phyloP scores from a whole-genome alignment of 768 basidiomycete genomes.

The Phylloporus arenicola region DNA sequence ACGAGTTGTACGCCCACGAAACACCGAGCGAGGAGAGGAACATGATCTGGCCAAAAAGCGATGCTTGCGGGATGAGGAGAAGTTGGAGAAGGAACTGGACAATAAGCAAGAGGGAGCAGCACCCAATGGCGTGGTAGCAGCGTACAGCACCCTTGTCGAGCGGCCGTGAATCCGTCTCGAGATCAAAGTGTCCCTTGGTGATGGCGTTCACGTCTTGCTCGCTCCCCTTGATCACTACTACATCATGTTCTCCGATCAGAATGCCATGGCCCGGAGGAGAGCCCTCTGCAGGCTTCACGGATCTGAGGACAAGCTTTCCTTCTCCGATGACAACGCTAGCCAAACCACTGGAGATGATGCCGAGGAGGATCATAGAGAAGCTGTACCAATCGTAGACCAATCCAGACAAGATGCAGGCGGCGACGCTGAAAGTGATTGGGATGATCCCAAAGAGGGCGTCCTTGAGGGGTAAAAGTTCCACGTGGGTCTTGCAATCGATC shows the following conservation, averaged over 20 bases:
- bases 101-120: constrained; percentile 24
- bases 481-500: background rate
- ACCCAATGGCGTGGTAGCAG: constrained; percentile 16
- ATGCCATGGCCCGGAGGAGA: constrained; percentile 29
- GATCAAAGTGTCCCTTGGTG: constrained; percentile 25
- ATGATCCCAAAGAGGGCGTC: constrained; percentile 14
- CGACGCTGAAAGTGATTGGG: constrained; percentile 22
- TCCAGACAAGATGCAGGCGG: constrained; percentile 22
- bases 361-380: constrained; percentile 29
- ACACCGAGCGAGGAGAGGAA: constrained; percentile 27
- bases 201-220: constrained; percentile 26
- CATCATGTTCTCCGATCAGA: constrained; percentile 9
- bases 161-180: constrained; percentile 7
- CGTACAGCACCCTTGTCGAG: background rate
- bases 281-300: constrained; percentile 10
- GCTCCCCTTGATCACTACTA: constrained; percentile 26
- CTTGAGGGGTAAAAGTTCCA: background rate
- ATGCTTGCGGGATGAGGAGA: constrained; percentile 29
- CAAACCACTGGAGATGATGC: constrained; percentile 29
- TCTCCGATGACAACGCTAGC: constrained; percentile 23
- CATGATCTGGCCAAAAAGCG: constrained; percentile 32
- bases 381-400: constrained; percentile 26
- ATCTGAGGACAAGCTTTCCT: constrained; percentile 16
- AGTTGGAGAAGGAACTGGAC: constrained; percentile 31
- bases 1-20: constrained; percentile 33